Base-by-base conservation (phyloP, 176 grass and related monocot species). In the Zoysia japonica region DNA sequence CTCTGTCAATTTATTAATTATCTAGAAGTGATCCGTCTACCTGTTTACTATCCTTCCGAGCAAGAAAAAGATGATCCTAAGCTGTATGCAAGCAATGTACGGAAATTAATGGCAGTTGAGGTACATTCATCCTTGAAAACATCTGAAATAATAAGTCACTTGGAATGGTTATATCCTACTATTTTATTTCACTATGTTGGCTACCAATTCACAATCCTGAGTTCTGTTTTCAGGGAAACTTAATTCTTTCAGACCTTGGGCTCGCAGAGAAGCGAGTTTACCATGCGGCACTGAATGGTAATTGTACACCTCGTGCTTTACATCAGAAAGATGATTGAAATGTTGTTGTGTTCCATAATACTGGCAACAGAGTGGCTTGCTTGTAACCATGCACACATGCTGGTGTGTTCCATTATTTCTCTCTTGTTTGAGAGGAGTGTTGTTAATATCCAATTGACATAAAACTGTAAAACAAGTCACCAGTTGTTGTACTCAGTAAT, bases 311-410 rank as follows among this genome's bases (percentile, higher is more conserved):
- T 90, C 91, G 77, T 80, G 79, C 86, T 85, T 93, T 90, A 92
- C 96, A 89, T 88, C 85, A 87, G 89, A 98, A 98, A 94, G 86
- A 93, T 89, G 92, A 94, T 89, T 98, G 76, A 94, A 84, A 89
- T 83, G 67, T 82, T 28, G 13, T 15, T 14, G 6, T 12, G 60
- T 68, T 80, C 74, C 43, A 70, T 71, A 61, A 43, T 80, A 80
- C 81, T 78, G 71, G 68, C 65, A 68, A 56, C 66, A 71, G 74
- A 57, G 85, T 83, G 77, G 35, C 68, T 86, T 88, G 79, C 53
- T 86, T 90, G 83, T 86, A 90, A 90, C 54, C 50, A 17, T 67
- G 60, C 75, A 83, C 62, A 69, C 78, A 65, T 51, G 61, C 15
- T 59, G 9, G 51, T 61, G 72, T 47, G 68, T 79, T 78, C 64